Percentiles rank a stretch among this genome's conserved stretches.
Evolutionary conservation across 371 early-diverging fungal genomes (phyloP).

Genomic region (Mucor irregularis): DNA sequence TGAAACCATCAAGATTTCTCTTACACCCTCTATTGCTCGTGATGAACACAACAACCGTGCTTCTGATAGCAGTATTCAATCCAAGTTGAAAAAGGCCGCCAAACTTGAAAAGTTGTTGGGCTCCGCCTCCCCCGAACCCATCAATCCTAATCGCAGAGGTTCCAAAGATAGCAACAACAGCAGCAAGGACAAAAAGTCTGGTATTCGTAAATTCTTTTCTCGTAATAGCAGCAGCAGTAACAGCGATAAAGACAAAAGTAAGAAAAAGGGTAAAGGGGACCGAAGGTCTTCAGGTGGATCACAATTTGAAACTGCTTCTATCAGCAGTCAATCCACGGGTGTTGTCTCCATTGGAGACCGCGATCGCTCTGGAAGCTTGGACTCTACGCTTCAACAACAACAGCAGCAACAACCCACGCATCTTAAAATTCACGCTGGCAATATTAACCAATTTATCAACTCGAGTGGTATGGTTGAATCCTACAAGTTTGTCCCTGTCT

Average conservation of each 20-base stretch:
- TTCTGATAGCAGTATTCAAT: slow-evolving; percentile 10
- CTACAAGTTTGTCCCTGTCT: slow-evolving; percentile 29
- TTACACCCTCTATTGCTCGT: slow-evolving; percentile 49
- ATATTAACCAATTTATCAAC: slow-evolving; percentile 35
- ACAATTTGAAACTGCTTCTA: slow-evolving; percentile 35
- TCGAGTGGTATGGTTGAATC: slow-evolving; percentile 29
- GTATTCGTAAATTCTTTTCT: slow-evolving; percentile 47
- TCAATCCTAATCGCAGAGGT: slow-evolving; percentile 3
- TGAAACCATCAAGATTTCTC: slow-evolving; percentile 51
- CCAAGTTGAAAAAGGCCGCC: slow-evolving; percentile 34
- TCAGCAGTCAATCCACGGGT: slow-evolving; percentile 40
- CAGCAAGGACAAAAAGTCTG: slow-evolving; percentile 36
- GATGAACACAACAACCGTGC: slow-evolving; percentile 16
- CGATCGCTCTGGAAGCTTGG: slow-evolving; percentile 32
- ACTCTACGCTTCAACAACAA: slow-evolving; percentile 14
- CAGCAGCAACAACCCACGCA: slow-evolving; percentile 10
- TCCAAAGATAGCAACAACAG: slow-evolving; percentile 20
- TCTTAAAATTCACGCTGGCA: slow-evolving; percentile 44
- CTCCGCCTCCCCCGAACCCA: slow-evolving; percentile 5
- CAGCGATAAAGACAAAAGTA: slow-evolving; percentile 29
- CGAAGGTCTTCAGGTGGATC: slow-evolving; percentile 7
- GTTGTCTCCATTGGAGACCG: slow-evolving; percentile 12
- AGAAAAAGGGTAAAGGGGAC: slow-evolving; percentile 19
- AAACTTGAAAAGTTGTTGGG: slow-evolving; percentile 24
- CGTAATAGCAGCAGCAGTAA: slow-evolving; percentile 24